Percentiles rank a stretch among this genome's conserved stretches.
phyloP scores from a whole-genome alignment of 768 basidiomycete genomes.

The Amanita fuliginea region DNA sequence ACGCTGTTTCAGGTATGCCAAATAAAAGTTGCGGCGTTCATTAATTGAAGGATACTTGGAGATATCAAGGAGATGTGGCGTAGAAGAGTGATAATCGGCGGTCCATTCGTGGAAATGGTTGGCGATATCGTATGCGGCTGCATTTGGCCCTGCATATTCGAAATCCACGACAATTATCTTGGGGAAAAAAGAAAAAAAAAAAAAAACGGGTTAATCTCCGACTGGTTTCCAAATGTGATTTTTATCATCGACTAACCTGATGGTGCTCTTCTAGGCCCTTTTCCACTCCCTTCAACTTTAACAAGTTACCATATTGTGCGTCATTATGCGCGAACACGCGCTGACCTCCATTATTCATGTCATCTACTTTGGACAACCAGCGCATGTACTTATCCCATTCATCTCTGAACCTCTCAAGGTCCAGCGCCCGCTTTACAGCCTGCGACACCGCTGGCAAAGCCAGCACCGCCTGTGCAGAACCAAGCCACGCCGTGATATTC shows the following conservation, averaged over 20 bases:
- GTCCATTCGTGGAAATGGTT: slow-evolving; percentile 99
- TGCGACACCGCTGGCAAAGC: slow-evolving; percentile 40
- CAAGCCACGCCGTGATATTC: slow-evolving; percentile 66
- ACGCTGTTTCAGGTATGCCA: slow-evolving; percentile 62
- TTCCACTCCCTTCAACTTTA: slow-evolving; percentile 51
- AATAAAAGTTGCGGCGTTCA: slow-evolving; percentile 78
- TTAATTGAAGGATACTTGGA: slow-evolving; percentile 59
- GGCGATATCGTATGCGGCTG: slow-evolving; percentile 90
- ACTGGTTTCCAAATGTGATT: neutral
- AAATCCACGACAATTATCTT: slow-evolving; percentile 96
- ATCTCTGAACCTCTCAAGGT: slow-evolving; percentile 49
- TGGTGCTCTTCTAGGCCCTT: slow-evolving; percentile 62
- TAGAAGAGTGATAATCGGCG: slow-evolving; percentile 69
- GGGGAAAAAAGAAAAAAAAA: neutral
- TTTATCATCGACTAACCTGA: slow-evolving; percentile 36
- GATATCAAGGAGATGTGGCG: slow-evolving; percentile 54
- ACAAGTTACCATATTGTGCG: slow-evolving; percentile 88
- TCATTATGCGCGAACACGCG: slow-evolving; percentile 90
- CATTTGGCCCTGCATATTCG: slow-evolving; percentile 91
- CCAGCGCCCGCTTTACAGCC: slow-evolving; percentile 38
- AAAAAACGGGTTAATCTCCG: neutral
- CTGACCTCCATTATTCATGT: slow-evolving; percentile 43
- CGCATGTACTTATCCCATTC: slow-evolving; percentile 60
- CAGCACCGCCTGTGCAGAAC: slow-evolving; percentile 64
- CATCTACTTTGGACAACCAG: slow-evolving; percentile 59